Evolutionary conservation across 305 asterid genomes (phyloP).

Genomic region (Fraxinus angustifolia): DNA sequence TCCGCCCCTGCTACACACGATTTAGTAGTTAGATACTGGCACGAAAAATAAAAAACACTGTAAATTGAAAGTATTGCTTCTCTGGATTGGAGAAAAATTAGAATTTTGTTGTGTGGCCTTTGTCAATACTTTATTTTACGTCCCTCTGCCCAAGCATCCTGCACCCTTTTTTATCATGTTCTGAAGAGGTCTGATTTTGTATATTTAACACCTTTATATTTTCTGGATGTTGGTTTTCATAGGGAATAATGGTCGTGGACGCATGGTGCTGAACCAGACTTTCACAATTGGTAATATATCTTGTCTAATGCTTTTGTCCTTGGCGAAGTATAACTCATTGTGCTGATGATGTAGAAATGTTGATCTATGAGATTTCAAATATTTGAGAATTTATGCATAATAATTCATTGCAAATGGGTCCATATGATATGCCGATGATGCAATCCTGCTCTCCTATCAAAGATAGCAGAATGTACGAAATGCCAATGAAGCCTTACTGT

Average conservation of each 20-base stretch:
- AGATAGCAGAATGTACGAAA: not conserved
- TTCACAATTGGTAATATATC: constrained; percentile 79
- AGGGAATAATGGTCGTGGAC: constrained; percentile 80
- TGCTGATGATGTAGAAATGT: not conserved
- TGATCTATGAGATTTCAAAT: not conserved
- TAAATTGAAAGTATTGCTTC: not conserved
- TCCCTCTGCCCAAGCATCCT: not conserved
- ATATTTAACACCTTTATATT: not conserved
- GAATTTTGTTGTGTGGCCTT: not conserved
- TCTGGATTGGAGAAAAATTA: not conserved
- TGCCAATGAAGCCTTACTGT: not conserved
- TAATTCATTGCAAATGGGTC: not conserved
- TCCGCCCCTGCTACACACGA: not conserved
- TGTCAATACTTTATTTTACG: not conserved
- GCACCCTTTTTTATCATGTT: not conserved
- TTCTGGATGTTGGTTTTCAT: constrained; percentile 9
- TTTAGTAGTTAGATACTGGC: not conserved
- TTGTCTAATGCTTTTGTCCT: constrained; percentile 1
- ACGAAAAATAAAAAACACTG: not conserved
- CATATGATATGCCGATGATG: not conserved
- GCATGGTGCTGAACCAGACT: constrained; percentile 84
- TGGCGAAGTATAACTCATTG: not conserved
- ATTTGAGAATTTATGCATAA: not conserved
- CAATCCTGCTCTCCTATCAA: not conserved
- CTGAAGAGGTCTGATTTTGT: not conserved